Evolutionary conservation across 345 rosid genomes (phyloP), one percentile per base, ranked within the genome.

Genomic region (Rhizophora mangle): DNA sequence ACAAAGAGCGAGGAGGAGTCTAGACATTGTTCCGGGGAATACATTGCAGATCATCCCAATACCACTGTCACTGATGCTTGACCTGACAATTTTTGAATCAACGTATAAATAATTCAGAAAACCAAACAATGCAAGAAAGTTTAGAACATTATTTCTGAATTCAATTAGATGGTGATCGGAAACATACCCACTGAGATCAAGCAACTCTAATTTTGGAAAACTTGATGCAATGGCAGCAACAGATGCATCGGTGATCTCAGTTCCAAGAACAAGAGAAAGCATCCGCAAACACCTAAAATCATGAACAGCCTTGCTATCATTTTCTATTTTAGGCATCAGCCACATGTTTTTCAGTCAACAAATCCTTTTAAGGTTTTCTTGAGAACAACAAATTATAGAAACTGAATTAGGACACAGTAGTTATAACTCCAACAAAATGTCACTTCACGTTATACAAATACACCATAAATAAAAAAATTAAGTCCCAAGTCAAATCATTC

Each of bases 141-240:
- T 24, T 0, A 53, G 51, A 29, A 37, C 52, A 31, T 32, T 21
- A 64, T 29, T 52, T 27, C 31, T 4, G 43, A 64, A 58, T n/a
- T 13, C 29, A 57, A 66, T 52, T n/a, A 55, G 67, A 64, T 67
- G 43, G 69, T 37, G 54, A 52, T 21, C 27, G 29, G 62, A 63
- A 67, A 85, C 97, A 72, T 86, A 96, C 99, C 98, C 99, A 76
- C 98, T 92, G 57, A 96, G 83, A 85, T 96, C 99, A 72, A 96
- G 99, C 63, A 90, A 75, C 77, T 96, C 98, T 74, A 96, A 75
- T 60, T 83, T 87, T 60, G 89, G 81, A 76, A 76, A 92, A 78
- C 85, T 83, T 62, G 94, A 88, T 52, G 94, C 83, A 77, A 96
- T 90, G 64, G 97, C 95, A 77, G 94, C 94, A 68, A 92, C 96